Base-by-base conservation (phyloP, 352 stramenopile species). In the Pythium guiyangense region DNA sequence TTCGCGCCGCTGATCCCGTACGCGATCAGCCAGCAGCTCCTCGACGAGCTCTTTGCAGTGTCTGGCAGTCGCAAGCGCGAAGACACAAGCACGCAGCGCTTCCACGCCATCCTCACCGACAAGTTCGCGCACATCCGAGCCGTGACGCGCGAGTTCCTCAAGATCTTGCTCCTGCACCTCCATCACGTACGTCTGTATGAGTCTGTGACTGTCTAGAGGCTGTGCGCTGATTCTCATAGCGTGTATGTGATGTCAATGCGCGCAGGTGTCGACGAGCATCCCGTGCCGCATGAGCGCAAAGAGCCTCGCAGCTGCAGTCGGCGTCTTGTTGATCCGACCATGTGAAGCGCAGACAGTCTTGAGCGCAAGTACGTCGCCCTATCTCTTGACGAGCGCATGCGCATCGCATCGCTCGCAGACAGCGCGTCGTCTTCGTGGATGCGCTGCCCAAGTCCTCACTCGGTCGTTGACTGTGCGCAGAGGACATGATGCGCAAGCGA, bases 1-100 rank as follows among this genome's bases (percentile, higher is more conserved):
- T 84, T 75, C 34, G 64, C 68, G 29, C 75, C 78, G 11, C 20
- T 86, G n/a, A 60, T 83, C 22, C 62, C 74, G 42, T 73, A 70
- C 39, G 26, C 52, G 0, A 60, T 72, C 51, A 78, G 69, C 22
- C 43, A 70, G 10, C 44, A 70, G 22, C 61, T 88, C 14, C 14
- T 85, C 11, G 67, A 81, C n/a, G 49, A 52, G 26, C 39, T 57
- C 20, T 45, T 43, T 25, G 56, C 22, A 22, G 26, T 11, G 29
- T 55, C 57, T 0, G 39, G 10, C 8, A 39, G 61, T 26, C 20
- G 56, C 49, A 59, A 64, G 17, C 25, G n/a, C n/a, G n/a, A n/a
- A n/a, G n/a, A n/a, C n/a, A n/a, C n/a, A n/a, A n/a, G 57, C 26
- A 50, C 50, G 12, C 53, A 27, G 20, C 29, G 45, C 49, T 53